Conservation (phyloP, 257 asterid genomes). For the Scutellaria baicalensis region DNA sequence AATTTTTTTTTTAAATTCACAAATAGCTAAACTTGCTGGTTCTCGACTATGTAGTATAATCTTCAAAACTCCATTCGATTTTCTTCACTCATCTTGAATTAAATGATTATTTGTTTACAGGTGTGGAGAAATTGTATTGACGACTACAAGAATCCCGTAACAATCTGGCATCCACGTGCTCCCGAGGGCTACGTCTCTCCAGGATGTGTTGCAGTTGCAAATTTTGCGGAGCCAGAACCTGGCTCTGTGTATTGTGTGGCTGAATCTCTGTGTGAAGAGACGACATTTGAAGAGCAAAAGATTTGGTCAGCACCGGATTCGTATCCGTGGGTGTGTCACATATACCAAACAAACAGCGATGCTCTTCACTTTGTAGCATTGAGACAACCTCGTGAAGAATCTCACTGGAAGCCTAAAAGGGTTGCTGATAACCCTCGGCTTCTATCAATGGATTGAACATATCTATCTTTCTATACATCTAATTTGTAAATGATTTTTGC, state of each 20-base stretch:
- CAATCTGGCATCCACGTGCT: constrained; percentile 95
- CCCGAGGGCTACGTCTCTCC: constrained; percentile 82
- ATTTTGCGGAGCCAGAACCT: constrained; percentile 68
- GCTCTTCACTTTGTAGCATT: constrained; percentile 90
- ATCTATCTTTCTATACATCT: no score
- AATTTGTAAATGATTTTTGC: not conserved
- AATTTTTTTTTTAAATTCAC: no score
- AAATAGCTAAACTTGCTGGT: no score
- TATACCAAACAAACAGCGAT: constrained; percentile 65
- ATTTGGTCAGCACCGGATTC: constrained; percentile 89
- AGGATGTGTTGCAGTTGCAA: constrained; percentile 70
- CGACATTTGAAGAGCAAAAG: constrained; percentile 75
- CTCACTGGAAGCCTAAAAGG: constrained; percentile 72
- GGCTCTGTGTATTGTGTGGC: constrained; percentile 57
- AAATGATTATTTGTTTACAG: constrained; percentile 18
- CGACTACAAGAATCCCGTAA: constrained; percentile 61
- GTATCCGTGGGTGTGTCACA: constrained; percentile 94
- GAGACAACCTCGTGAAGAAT: constrained; percentile 78
- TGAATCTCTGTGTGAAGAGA: constrained; percentile 63
- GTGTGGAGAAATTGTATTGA: constrained; percentile 93
- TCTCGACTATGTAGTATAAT: no score
- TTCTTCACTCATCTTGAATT: not conserved
- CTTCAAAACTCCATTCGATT: no score
- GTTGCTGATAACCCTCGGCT: constrained; percentile 36
- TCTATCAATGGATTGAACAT: not conserved